Conservation (phyloP, 164 flowering plant genomes). For the Taxillus chinensis region DNA sequence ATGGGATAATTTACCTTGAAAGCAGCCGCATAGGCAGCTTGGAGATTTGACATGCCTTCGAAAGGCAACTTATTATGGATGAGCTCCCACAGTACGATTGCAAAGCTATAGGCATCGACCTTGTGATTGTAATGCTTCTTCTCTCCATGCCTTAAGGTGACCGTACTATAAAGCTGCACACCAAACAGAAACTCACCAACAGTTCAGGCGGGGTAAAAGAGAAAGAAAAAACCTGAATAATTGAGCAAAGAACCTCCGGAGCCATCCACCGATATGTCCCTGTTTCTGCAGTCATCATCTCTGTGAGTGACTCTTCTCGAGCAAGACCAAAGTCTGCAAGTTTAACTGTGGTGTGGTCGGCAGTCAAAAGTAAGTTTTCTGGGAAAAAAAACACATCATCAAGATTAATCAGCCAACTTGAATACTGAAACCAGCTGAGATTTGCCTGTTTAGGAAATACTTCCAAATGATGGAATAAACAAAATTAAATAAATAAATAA, state of each 20-base stretch:
- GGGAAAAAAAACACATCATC: conserved; percentile 5
- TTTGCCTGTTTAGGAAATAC: no score
- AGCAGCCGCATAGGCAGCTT: conserved; percentile 98
- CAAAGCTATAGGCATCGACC: conserved; percentile 92
- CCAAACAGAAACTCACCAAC: not conserved
- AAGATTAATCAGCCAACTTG: no score
- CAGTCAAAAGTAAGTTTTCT: conserved; percentile 87
- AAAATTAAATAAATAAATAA: no score
- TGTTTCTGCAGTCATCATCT: conserved; percentile 98
- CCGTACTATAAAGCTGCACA: conserved; percentile 86
- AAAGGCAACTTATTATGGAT: conserved; percentile 80
- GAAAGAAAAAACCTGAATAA: not conserved
- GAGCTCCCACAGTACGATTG: conserved; percentile 93
- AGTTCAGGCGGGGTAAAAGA: no score
- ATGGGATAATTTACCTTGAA: conserved; percentile 48
- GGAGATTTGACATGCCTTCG: conserved; percentile 98
- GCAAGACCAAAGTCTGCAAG: conserved; percentile 94
- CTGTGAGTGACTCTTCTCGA: conserved; percentile 86
- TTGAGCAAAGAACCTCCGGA: conserved; percentile 55
- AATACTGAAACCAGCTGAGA: no score
- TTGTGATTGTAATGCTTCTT: conserved; percentile 95
- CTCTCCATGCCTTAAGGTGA: conserved; percentile 88
- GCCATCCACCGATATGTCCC: conserved; percentile 99
- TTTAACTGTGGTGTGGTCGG: conserved; percentile 72
- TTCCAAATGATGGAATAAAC: no score